Conservation (phyloP, 1,139 yeast genomes). For the Pichia sp. region DNA sequence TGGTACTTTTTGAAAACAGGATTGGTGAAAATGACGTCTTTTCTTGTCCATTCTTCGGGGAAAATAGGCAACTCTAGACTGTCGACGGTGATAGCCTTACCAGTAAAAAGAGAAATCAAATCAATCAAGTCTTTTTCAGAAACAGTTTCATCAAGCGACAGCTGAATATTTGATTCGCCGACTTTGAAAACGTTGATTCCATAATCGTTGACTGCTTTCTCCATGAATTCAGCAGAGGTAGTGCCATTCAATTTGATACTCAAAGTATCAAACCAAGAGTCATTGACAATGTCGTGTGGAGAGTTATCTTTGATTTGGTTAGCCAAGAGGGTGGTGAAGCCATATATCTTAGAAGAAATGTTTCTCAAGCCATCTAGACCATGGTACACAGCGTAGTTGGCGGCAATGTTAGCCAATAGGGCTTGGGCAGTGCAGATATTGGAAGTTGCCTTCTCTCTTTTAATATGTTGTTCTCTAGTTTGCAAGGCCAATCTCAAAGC, state of each 20-base stretch:
- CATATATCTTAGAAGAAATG: slow-evolving; percentile 76
- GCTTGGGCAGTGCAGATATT: slow-evolving; percentile 99
- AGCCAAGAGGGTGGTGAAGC: slow-evolving; percentile 72
- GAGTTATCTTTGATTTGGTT: slow-evolving; percentile 42
- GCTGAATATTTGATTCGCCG: slow-evolving; percentile 55
- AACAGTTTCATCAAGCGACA: slow-evolving; percentile 86
- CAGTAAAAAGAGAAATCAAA: slow-evolving; percentile 57
- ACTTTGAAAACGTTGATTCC: slow-evolving; percentile 76
- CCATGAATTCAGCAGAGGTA: slow-evolving; percentile 53
- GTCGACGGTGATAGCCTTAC: slow-evolving; percentile 23
- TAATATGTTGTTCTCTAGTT: slow-evolving; percentile 96
- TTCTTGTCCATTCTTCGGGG: slow-evolving; percentile 54
- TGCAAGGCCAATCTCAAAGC: slow-evolving; percentile 92
- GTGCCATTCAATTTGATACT: slow-evolving; percentile 54
- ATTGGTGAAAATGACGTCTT: slow-evolving; percentile 60
- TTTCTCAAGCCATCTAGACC: slow-evolving; percentile 86
- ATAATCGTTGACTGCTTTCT: slow-evolving; percentile 53
- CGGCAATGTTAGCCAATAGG: slow-evolving; percentile 87
- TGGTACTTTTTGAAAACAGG: slow-evolving; percentile 84
- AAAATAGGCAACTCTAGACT: slow-evolving; percentile 43
- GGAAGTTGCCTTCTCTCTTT: slow-evolving; percentile 95
- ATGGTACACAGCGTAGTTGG: slow-evolving; percentile 94
- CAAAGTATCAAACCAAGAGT: slow-evolving; percentile 78
- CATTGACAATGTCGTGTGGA: slow-evolving; percentile 50
- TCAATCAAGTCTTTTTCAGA: slow-evolving; percentile 55